A percentile compares a stretch with the other conserved stretches of the same genome.
Conservation (phyloP, 345 rosid species). For the Populus alba region DNA sequence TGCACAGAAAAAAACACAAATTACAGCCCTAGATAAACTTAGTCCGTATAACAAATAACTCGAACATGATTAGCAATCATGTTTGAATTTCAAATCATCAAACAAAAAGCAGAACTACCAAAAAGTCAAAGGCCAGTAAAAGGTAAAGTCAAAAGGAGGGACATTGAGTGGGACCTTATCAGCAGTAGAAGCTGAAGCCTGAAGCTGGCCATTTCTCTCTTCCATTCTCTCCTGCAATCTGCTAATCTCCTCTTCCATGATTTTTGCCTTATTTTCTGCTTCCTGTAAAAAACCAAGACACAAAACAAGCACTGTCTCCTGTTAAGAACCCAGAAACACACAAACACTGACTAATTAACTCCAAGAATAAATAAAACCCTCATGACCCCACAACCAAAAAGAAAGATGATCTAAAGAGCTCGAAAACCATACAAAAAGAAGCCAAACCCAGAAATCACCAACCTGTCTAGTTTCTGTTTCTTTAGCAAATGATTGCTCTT, state of each 20-base stretch:
- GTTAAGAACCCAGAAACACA: constrained; percentile 15
- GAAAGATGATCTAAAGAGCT: constrained; percentile 1
- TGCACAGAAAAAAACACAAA: constrained; percentile 6
- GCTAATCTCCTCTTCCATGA: constrained; percentile 58
- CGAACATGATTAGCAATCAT: constrained; percentile 9
- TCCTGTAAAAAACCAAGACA: constrained; percentile 43
- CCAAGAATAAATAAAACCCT: constrained; percentile 11
- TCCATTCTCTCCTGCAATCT: constrained; percentile 50
- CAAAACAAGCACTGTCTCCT: constrained; percentile 53
- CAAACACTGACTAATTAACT: background rate
- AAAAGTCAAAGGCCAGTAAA: background rate
- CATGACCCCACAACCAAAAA: constrained; percentile 31
- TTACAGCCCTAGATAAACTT: constrained; percentile 10
- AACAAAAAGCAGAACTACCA: background rate
- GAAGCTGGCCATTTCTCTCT: constrained; percentile 60
- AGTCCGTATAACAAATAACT: constrained; percentile 1
- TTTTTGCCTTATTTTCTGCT: constrained; percentile 69
- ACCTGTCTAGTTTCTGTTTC: constrained; percentile 78
- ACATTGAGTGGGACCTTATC: constrained; percentile 57
- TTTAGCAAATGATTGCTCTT: constrained; percentile 61
- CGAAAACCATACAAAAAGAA: constrained; percentile 1
- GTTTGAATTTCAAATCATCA: constrained; percentile 12
- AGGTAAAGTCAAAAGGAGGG: background rate
- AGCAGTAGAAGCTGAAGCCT: constrained; percentile 55
- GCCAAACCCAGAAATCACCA: constrained; percentile 19